Evolutionary conservation across 148 eudicot genomes (phyloP).

Genomic region (Vaccinium myrtillus): DNA sequence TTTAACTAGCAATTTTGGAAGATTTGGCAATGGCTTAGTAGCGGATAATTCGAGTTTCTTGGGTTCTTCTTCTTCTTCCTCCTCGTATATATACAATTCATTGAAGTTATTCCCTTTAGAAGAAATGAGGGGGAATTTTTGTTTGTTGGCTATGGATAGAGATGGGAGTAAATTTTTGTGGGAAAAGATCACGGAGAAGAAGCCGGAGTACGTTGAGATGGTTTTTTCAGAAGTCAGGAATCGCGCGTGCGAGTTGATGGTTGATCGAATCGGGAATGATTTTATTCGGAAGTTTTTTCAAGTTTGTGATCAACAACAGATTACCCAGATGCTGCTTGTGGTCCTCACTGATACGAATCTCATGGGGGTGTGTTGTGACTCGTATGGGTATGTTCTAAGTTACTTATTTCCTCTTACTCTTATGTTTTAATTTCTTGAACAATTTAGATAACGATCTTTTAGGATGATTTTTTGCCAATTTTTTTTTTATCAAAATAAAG

Average conservation of each 20-base stretch:
- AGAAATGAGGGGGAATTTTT: conserved; percentile 21
- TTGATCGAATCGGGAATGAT: conserved; percentile 25
- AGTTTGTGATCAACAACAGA: conserved; percentile 24
- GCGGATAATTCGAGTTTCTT: not conserved
- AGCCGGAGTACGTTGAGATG: conserved; percentile 25
- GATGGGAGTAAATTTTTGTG: conserved; percentile 17
- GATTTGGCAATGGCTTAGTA: not conserved
- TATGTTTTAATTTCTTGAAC: not conserved
- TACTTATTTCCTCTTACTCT: not conserved
- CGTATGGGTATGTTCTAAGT: conserved; percentile 29
- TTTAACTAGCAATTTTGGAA: not conserved
- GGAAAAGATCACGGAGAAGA: conserved; percentile 25
- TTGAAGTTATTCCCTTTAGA: not conserved
- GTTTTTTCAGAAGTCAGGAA: conserved; percentile 34
- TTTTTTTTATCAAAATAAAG: too few species aligned
- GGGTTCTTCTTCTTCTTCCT: not conserved
- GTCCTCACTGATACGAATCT: conserved; percentile 19
- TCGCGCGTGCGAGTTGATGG: conserved; percentile 27
- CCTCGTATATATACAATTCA: not conserved
- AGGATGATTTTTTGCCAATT: not conserved
- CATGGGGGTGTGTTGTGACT: conserved; percentile 32
- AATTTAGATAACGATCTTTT: not conserved
- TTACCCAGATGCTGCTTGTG: conserved; percentile 26
- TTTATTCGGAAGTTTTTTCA: conserved; percentile 37
- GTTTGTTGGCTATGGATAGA: conserved; percentile 27